phyloP scores from a whole-genome alignment of 371 early-diverging fungal species.

The Haplosporangium sp. region DNA sequence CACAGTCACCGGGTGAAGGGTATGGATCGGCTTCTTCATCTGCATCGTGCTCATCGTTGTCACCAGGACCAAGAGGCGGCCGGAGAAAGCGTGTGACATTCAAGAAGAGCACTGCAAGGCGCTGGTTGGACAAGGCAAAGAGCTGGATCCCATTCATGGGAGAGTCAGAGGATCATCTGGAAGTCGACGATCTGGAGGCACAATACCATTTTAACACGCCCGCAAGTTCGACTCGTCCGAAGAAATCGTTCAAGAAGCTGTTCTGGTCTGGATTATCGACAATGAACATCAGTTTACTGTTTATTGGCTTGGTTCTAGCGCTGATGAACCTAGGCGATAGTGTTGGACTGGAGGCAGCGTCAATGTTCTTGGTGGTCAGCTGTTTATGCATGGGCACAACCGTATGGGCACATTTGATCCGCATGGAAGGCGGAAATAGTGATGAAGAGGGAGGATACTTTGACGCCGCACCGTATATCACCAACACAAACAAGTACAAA shows the following conservation, averaged over 20 bases:
- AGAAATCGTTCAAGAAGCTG: background rate
- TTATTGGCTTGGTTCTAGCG: conserved; percentile 40
- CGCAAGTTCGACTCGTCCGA: background rate
- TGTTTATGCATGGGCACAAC: conserved; percentile 51
- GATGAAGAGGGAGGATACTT: conserved; percentile 1
- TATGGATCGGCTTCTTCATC: conserved; percentile 27
- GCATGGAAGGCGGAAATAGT: conserved; percentile 32
- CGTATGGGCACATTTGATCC: conserved; percentile 48
- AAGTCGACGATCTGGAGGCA: conserved; percentile 15
- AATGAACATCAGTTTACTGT: conserved; percentile 34
- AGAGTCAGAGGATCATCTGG: background rate
- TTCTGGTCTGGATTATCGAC: conserved; percentile 29
- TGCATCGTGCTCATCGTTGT: background rate
- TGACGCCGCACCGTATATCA: background rate
- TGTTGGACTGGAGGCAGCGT: conserved; percentile 37
- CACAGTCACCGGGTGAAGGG: conserved; percentile 6
- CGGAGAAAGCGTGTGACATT: conserved; percentile 31
- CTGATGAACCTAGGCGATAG: conserved; percentile 50
- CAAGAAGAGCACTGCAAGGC: conserved; percentile 23
- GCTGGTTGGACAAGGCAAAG: conserved; percentile 8
- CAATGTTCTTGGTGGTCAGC: conserved; percentile 35
- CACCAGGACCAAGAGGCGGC: conserved; percentile 3
- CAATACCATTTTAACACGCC: conserved; percentile 6
- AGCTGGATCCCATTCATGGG: conserved; percentile 20
- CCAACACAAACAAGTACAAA: conserved; percentile 3